A percentile compares a stretch with the other conserved stretches of the same genome.
phyloP scores from a whole-genome alignment of 2,329 filamentous ascomycete genomes.

The Colletotrichum orchidophilum region DNA sequence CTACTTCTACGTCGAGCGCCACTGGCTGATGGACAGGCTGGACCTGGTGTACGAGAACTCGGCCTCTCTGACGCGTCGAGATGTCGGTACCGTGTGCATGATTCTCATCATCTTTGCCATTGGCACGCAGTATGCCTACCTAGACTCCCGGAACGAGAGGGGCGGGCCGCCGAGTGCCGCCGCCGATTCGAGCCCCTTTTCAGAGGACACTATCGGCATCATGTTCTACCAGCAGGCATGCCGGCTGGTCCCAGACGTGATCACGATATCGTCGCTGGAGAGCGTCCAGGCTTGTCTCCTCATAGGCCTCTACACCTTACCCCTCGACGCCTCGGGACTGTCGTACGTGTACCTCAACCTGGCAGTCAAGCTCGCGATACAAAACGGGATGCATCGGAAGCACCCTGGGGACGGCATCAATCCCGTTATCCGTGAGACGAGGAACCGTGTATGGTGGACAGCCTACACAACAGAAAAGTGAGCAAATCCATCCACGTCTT shows the following conservation, averaged over 20 bases:
- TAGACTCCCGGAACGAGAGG: slow-evolving; percentile 45
- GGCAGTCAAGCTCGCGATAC: slow-evolving; percentile 65
- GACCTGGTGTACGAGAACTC: slow-evolving; percentile 52
- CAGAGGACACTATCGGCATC: slow-evolving; percentile 63
- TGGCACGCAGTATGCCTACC: slow-evolving; percentile 60
- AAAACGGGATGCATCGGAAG: slow-evolving; percentile 68
- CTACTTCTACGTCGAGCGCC: slow-evolving; percentile 57
- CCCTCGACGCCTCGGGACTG: slow-evolving; percentile 64
- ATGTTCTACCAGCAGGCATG: slow-evolving; percentile 66
- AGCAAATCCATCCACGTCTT: not conserved
- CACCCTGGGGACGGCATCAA: slow-evolving; percentile 58
- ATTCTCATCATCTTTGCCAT: slow-evolving; percentile 59
- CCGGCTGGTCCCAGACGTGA: slow-evolving; percentile 64
- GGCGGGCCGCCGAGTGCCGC: slow-evolving; percentile 27
- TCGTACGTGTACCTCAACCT: slow-evolving; percentile 67
- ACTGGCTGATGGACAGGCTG: slow-evolving; percentile 53
- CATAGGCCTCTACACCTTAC: slow-evolving; percentile 64
- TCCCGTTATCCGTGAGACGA: slow-evolving; percentile 57
- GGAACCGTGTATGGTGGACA: slow-evolving; percentile 67
- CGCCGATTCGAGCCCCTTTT: slow-evolving; percentile 40
- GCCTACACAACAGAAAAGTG: slow-evolving; percentile 66
- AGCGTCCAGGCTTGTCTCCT: slow-evolving; percentile 67
- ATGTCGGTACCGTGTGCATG: slow-evolving; percentile 54
- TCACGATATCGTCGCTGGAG: slow-evolving; percentile 63
- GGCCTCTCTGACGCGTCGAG: slow-evolving; percentile 47